Percentiles rank a stretch among this genome's conserved stretches.
Evolutionary conservation across 2,329 filamentous ascomycete genomes (phyloP).

Genomic region (Ophiostoma sp.): DNA sequence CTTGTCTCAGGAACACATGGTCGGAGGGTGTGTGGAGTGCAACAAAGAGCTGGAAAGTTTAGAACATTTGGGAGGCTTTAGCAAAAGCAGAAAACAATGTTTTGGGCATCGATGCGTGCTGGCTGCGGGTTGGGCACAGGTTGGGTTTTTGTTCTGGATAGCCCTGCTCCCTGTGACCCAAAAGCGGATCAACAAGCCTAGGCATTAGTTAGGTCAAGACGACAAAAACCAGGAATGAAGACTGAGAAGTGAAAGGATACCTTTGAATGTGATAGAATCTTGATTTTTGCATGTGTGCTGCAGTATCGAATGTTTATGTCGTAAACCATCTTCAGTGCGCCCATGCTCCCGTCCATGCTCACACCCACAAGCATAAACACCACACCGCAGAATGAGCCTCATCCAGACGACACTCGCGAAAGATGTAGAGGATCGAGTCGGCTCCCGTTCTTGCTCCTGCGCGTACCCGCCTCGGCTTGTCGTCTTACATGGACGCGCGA

Average conservation of each 20-base stretch:
- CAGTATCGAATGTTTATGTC: background rate
- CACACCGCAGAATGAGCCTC: background rate
- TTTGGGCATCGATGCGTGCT: conserved; percentile 17
- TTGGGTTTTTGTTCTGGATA: background rate
- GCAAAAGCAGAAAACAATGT: background rate
- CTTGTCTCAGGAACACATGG: conserved; percentile 3
- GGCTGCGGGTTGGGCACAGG: conserved; percentile 17
- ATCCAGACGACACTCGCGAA: background rate
- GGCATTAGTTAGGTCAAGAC: background rate
- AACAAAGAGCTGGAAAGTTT: background rate
- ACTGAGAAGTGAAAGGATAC: background rate
- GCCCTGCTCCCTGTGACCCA: background rate
- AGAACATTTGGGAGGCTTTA: background rate
- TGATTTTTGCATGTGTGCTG: background rate
- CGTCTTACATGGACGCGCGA: background rate
- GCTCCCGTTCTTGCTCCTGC: no score
- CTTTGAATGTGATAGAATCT: background rate
- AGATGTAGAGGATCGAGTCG: background rate
- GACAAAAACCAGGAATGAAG: background rate
- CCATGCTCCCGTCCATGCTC: background rate
- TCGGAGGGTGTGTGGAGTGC: background rate
- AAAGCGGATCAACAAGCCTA: background rate
- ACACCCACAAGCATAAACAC: conserved; percentile 6
- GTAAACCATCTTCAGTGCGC: background rate
- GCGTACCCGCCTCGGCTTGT: background rate